Conservation (phyloP, 192 early-diverging fungal genomes). For the Coemansia umbellata region DNA sequence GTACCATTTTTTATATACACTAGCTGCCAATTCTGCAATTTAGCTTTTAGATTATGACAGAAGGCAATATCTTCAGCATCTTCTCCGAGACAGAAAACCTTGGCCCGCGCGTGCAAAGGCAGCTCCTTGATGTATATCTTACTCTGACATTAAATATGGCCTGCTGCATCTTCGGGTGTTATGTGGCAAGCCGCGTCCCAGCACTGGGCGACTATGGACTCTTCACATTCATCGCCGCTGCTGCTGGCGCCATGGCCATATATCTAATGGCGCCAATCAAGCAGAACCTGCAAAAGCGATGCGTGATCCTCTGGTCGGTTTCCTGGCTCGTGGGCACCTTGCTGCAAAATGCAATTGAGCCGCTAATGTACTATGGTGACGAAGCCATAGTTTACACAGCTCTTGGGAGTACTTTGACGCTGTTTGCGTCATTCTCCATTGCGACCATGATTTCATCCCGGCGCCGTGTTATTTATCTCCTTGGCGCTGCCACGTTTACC, state of each 20-base stretch:
- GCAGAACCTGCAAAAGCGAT: slow-evolving; percentile 13
- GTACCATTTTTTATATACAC: neutral
- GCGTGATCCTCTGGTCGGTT: slow-evolving; percentile 12
- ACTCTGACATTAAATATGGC: slow-evolving; percentile 9
- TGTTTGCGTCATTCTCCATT: slow-evolving; percentile 30
- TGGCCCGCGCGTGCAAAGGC: slow-evolving; percentile 10
- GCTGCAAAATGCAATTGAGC: slow-evolving; percentile 4
- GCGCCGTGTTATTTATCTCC: slow-evolving; percentile 10
- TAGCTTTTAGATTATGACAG: neutral
- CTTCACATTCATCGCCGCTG: neutral
- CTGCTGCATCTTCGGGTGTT: slow-evolving; percentile 14
- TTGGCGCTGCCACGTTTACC: slow-evolving; percentile 12
- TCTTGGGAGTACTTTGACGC: neutral
- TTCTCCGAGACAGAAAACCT: slow-evolving; percentile 23
- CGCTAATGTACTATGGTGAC: slow-evolving; percentile 4
- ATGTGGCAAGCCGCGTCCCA: slow-evolving; percentile 1
- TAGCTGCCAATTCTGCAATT: neutral
- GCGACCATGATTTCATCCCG: slow-evolving; percentile 15
- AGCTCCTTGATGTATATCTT: slow-evolving; percentile 21
- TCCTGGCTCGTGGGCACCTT: slow-evolving; percentile 2
- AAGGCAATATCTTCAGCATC: neutral
- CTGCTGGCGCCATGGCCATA: neutral
- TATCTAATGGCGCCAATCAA: slow-evolving; percentile 6
- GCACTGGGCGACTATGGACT: neutral
- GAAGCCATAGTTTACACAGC: slow-evolving; percentile 17